Evolutionary conservation across 225 moss, liverwort and hornwort species (phyloP), one percentile per base, ranked within the genome.

Genomic region (Asterella californica): DNA sequence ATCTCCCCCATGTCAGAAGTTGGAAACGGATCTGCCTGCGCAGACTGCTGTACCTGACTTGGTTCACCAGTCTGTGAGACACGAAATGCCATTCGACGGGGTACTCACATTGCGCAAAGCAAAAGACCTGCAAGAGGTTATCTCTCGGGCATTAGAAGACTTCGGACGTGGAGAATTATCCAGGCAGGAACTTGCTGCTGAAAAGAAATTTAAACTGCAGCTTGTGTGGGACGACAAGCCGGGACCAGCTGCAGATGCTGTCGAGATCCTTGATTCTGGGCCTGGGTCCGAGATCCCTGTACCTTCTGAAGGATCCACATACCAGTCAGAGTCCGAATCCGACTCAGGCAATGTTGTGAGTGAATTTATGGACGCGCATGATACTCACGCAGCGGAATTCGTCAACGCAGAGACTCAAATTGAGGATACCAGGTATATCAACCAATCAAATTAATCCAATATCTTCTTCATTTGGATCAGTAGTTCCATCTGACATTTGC

Each of bases 211-310:
- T 21, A 76, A 29, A 18, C n/a, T 74, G 15, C 52, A 76, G 33
- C 24, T 76, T 30, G 24, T 42, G 50, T 76, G 76, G 76, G 60
- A 76, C 30, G 76, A 76, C 2, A 76, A 57, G 25, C 10, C 75
- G 55, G 34, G 54, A 6, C 33, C 42, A n/a, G 22, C 37, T 33
- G 57, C 57, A 24, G 57, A 76, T 61, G 42, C 18, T 38, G 29
- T 32, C 10, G 36, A 76, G 21, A 61, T 33, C 22, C 38, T 12
- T 76, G 60, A 30, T 53, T 59, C 76, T n/a, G 33, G 10, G 18
- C 53, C 52, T 30, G 53, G 50, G 15, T 54, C 74, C 9, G 76
- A n/a, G 25, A 45, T 36, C 24, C 37, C 57, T 37, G 36, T 47
- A n/a, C 42, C 25, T 18, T 74, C 74, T 53, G 52, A 74, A 53